A percentile compares a stretch with the other conserved stretches of the same genome.
These are phyloP conservation scores for Gnomoniopsis sp. DNA, from an alignment of 2,329 filamentous ascomycete genomes.

Conservation along the genomic window DNA sequence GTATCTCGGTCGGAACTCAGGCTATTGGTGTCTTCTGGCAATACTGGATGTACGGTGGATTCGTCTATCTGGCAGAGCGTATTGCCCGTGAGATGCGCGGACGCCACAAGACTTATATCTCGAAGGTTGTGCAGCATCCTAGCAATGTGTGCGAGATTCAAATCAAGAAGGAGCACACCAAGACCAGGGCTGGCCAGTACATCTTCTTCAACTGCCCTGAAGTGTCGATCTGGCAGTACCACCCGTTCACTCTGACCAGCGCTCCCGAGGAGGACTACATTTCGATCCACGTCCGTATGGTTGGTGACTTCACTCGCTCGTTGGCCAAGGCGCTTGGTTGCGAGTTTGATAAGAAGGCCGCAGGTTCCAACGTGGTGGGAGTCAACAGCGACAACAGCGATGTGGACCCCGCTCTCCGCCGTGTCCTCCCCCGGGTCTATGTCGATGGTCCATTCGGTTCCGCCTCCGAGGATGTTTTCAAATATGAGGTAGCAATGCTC, in stretches of 20 bases:
- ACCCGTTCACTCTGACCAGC: constrained; percentile 82
- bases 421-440: constrained; percentile 75
- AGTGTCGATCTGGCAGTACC: constrained; percentile 84
- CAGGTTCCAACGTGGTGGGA: constrained; percentile 65
- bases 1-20: constrained; percentile 61
- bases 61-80: constrained; percentile 76
- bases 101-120: constrained; percentile 79
- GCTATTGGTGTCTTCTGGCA: constrained; percentile 81
- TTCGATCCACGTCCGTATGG: constrained; percentile 78
- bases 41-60: constrained; percentile 82
- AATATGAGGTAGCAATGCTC: constrained; percentile 77
- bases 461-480: constrained; percentile 85
- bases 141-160: constrained; percentile 88
- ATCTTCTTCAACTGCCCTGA: constrained; percentile 87
- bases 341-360: constrained; percentile 60
- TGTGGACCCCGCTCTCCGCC: constrained; percentile 67
- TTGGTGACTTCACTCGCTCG: constrained; percentile 75
- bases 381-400: constrained; percentile 56
- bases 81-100: constrained; percentile 76
- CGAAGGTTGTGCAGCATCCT: constrained; percentile 85
- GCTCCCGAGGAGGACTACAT: constrained; percentile 89
- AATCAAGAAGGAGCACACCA: constrained; percentile 86
- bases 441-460: constrained; percentile 83
- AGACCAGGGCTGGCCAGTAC: constrained; percentile 78
- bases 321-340: constrained; percentile 72